Percentiles rank a stretch among this genome's conserved stretches.
phyloP scores from a whole-genome alignment of 352 stramenopile genomes.

The Pythium myriotylum region DNA sequence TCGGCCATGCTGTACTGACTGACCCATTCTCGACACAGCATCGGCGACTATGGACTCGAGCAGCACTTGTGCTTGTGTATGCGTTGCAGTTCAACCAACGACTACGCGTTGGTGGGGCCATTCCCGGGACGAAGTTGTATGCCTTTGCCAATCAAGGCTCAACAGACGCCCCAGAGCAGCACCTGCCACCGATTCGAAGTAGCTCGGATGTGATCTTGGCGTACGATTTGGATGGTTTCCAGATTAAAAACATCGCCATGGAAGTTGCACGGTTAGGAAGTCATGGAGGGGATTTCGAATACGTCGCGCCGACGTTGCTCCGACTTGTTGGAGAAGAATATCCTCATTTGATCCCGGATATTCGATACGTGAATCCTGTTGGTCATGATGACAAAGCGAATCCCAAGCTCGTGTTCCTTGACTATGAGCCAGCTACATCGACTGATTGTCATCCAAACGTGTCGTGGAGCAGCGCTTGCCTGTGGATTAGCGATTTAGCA shows the following conservation, averaged over 20 bases:
- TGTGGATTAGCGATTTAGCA: conserved; percentile 5
- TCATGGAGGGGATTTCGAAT: conserved; percentile 50
- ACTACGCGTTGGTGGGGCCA: conserved; percentile 51
- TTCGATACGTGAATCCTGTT: neutral
- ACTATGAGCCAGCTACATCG: conserved; percentile 7
- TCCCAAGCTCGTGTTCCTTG: neutral
- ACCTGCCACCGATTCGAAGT: conserved; percentile 7
- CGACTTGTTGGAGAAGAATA: conserved; percentile 62
- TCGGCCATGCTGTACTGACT: conserved; percentile 3
- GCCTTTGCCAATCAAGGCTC: conserved; percentile 31
- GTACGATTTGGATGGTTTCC: conserved; percentile 49
- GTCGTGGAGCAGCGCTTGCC: conserved; percentile 13
- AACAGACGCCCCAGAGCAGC: conserved; percentile 8
- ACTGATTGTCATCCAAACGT: conserved; percentile 3
- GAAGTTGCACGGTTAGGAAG: conserved; percentile 38
- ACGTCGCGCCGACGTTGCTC: conserved; percentile 46
- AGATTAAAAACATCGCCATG: conserved; percentile 34
- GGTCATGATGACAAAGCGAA: neutral
- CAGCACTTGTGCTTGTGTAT: conserved; percentile 52
- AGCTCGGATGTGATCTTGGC: conserved; percentile 52
- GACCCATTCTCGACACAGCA: conserved; percentile 2
- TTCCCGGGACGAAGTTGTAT: conserved; percentile 57
- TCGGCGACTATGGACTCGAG: conserved; percentile 42
- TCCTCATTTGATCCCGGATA: conserved; percentile 24
- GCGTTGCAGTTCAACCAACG: conserved; percentile 73